Conservation (phyloP, 768 basidiomycete species). For the Solioccasus polychromus region DNA sequence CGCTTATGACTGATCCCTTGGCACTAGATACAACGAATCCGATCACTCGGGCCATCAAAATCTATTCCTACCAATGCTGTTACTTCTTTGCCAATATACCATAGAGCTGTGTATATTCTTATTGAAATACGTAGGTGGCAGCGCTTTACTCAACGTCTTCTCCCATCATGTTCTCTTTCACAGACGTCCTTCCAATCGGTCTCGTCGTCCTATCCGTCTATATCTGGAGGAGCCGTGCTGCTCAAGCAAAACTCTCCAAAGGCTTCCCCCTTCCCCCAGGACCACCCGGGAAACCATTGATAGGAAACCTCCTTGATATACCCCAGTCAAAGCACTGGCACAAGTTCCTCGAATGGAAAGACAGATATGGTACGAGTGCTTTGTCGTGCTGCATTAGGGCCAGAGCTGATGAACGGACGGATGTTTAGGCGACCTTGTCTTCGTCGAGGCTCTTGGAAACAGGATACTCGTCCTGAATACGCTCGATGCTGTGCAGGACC, state of each 20-base stretch:
- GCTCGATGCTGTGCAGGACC: constrained; percentile 23
- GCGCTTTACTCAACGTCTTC: too few relatives aligned
- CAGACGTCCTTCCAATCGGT: neutral
- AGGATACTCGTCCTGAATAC: constrained; percentile 31
- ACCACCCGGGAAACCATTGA: neutral
- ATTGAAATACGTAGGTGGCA: too few relatives aligned
- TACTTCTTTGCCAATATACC: too few relatives aligned
- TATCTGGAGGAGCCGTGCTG: constrained; percentile 1
- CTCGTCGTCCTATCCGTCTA: neutral
- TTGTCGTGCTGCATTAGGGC: neutral
- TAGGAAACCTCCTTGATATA: constrained; percentile 10
- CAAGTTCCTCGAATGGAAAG: constrained; percentile 11
- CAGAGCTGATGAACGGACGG: neutral
- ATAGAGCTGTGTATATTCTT: too few relatives aligned
- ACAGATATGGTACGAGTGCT: constrained; percentile 2
- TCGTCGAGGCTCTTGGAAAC: constrained; percentile 28
- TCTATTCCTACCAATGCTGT: too few relatives aligned
- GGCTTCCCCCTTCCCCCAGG: constrained; percentile 9
- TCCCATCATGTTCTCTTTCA: too few relatives aligned
- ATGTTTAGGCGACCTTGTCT: constrained; percentile 28
- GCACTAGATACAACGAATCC: too few relatives aligned
- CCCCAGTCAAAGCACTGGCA: constrained; percentile 6
- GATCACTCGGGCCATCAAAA: too few relatives aligned
- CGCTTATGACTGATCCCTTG: too few relatives aligned
- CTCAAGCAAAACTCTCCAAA: constrained; percentile 1